Percentiles rank a stretch among this genome's conserved stretches.
These are phyloP conservation scores for Verticillium tricorpus DNA, from an alignment of 2,329 filamentous ascomycete species.

Conservation along the genomic window DNA sequence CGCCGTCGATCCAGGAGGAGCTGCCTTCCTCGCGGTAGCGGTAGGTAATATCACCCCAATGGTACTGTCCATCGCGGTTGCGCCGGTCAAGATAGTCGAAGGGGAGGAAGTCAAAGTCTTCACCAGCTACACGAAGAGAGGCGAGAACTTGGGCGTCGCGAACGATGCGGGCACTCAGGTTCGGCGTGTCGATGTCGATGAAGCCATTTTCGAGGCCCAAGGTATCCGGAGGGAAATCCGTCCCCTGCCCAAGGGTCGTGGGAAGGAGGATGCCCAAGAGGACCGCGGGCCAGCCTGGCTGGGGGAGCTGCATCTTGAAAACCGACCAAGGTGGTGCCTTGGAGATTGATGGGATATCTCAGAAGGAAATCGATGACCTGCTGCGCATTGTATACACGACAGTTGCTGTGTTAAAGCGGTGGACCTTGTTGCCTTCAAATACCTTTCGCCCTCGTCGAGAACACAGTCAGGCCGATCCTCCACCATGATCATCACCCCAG, in stretches of 20 bases:
- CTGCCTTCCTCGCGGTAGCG: constrained; percentile 41
- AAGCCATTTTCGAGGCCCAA: constrained; percentile 35
- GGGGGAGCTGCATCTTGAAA: not conserved
- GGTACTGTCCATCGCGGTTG: constrained; percentile 48
- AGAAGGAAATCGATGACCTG: no score
- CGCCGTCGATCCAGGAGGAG: constrained; percentile 38
- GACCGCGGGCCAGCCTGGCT: not conserved
- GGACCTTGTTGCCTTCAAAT: not conserved
- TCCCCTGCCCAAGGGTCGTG: not conserved
- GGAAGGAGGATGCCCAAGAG: constrained; percentile 1
- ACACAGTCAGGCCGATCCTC: not conserved
- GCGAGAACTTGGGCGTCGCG: constrained; percentile 42
- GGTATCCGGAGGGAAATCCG: constrained; percentile 18
- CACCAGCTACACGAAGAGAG: constrained; percentile 36
- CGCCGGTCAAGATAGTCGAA: constrained; percentile 43
- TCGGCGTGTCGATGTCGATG: constrained; percentile 30
- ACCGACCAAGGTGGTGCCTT: no score
- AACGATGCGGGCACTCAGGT: constrained; percentile 37
- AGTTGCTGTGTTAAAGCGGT: no score
- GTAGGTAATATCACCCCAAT: constrained; percentile 54
- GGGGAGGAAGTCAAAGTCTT: constrained; percentile 50
- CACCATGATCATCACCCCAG: not conserved
- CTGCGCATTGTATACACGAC: no score
- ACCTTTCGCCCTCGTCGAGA: not conserved
- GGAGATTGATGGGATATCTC: no score